Evolutionary conservation across 805 yeast species (phyloP).

Genomic region (Ogataea saltuana): DNA sequence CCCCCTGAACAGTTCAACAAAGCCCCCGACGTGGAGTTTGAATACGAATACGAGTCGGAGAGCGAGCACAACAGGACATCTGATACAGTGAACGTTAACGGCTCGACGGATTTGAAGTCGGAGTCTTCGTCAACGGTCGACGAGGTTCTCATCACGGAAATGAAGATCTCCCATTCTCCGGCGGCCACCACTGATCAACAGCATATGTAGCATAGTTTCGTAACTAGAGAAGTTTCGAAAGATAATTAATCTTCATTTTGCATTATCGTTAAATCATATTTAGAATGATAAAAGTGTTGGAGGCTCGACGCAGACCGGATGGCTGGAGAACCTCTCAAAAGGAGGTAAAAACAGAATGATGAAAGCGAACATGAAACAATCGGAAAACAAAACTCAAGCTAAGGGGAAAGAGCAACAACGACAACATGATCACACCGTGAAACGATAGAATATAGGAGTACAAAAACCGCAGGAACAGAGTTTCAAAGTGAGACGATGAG

Average conservation of each 20-base stretch:
- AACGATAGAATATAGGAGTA: not conserved
- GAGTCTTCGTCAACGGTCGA: not conserved
- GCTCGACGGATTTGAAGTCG: not conserved
- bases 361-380: slow-evolving; percentile 9
- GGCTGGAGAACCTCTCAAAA: too few species aligned
- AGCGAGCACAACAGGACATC: slow-evolving; percentile 1
- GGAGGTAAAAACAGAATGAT: slow-evolving; percentile 1
- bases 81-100: not conserved
- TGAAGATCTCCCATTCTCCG: not conserved
- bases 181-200: not conserved
- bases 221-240: too few species aligned
- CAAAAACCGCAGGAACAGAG: not conserved
- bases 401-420: slow-evolving; percentile 5
- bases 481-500: not conserved
- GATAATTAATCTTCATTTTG: slow-evolving; percentile 8
- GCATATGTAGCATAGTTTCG: not conserved
- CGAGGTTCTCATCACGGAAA: slow-evolving; percentile 3
- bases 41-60: slow-evolving; percentile 16
- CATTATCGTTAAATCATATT: slow-evolving; percentile 11
- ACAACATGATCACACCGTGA: not conserved
- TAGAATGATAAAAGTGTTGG: slow-evolving; percentile 1
- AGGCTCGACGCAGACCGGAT: not conserved
- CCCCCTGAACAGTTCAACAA: not conserved
- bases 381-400: slow-evolving; percentile 3
- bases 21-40: slow-evolving; percentile 9